phyloP scores from a whole-genome alignment of 441 rosid genomes.

The Metrosideros polymorpha region DNA sequence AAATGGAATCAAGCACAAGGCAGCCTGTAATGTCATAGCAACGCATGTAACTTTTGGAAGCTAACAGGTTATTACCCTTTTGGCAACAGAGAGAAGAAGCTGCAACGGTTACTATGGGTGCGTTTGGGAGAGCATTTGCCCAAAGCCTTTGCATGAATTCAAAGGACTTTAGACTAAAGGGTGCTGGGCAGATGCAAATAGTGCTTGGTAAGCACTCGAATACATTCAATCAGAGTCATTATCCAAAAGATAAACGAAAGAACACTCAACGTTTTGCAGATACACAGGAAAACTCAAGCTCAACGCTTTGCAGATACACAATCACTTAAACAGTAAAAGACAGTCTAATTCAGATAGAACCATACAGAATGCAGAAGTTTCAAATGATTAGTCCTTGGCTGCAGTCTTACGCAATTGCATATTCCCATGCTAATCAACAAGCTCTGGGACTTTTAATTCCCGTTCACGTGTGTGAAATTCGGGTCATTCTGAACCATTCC shows the following conservation, averaged over 20 bases:
- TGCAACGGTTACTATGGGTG: neutral
- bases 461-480: neutral
- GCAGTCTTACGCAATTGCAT: neutral
- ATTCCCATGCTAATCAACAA: neutral
- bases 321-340: neutral
- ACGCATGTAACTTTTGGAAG: neutral
- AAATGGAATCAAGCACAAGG: neutral
- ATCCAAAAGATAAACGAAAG: constrained; percentile 67
- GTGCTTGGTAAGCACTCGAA: neutral
- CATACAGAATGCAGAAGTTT: neutral
- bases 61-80: neutral
- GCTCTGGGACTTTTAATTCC: neutral
- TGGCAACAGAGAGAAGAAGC: neutral
- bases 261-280: constrained; percentile 55
- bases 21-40: neutral
- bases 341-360: neutral
- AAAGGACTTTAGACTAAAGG: neutral
- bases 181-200: neutral
- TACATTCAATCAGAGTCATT: constrained; percentile 25
- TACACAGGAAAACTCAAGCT: constrained; percentile 37
- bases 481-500: neutral
- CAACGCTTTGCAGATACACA: constrained; percentile 38
- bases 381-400: neutral
- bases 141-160: neutral
- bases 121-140: neutral